Base-by-base conservation (phyloP, 2,329 filamentous ascomycete species). In the Aspergillus transmontanensis region DNA sequence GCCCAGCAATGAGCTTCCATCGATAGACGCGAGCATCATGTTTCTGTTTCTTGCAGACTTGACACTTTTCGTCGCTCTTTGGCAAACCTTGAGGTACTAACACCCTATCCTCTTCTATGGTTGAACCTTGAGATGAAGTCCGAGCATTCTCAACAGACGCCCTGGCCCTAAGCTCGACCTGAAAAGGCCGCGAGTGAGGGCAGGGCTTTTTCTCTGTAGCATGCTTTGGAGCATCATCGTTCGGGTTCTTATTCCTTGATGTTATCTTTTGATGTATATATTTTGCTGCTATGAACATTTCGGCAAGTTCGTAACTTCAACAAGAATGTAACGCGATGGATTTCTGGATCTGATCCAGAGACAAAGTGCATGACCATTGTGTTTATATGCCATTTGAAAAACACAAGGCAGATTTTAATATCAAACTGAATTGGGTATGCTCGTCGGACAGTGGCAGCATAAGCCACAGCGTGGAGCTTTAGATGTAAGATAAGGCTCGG, bases 1-100 rank as follows among this genome's bases (percentile, higher is more conserved):
- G 79, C 3, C 87, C 86, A 1, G 83, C 63, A 45, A 90, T 83
- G 12, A 90, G 73, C 69, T 85, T 90, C 81, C 81, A 85, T 57
- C 88, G 81, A 69, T 89, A 82, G 51, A 75, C 76, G n/a, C 74
- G 72, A 34, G 71, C 68, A 16, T 72, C 63, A 41, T 70, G 74
- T 57, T 76, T 77, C 54, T 81, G 72, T 53, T 75, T 62, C 57
- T 72, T 71, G 62, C 76, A 77, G 26, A 61, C 19, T 6, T 43
- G 43, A 56, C 67, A 69, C 21, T 60, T 58, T 36, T 56, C 34
- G 12, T n/a, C n/a, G 36, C n/a, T 12, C 6, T 21, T 21, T 23
- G 55, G 12, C 19, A 19, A 23, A 6, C 19, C 23, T 55, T 43
- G 34, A 19, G 43, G 23, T 9, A 39, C 30, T 11, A 55, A 16